phyloP scores from a whole-genome alignment of 108 stramenopile species.

The Pseudonitzschia pungens region DNA sequence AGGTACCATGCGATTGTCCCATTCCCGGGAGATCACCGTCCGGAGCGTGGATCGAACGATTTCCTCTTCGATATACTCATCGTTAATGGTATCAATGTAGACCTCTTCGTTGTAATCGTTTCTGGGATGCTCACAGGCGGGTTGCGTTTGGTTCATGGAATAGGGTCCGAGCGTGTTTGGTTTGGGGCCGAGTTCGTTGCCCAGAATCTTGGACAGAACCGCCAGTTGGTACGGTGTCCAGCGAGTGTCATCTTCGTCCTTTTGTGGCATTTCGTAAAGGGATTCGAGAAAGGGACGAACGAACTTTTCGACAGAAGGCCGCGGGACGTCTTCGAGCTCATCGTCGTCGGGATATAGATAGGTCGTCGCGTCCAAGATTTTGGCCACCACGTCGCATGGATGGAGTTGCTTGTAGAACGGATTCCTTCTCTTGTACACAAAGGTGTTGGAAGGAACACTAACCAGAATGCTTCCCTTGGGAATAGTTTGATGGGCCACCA shows the following conservation, averaged over 20 bases:
- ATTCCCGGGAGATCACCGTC: not conserved
- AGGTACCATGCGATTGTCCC: conserved; percentile 11
- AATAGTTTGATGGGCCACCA: conserved; percentile 1
- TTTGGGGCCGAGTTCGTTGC: conserved; percentile 7
- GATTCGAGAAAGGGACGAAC: not conserved
- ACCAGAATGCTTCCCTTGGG: not conserved
- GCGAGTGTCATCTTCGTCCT: not conserved
- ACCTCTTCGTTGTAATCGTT: not conserved
- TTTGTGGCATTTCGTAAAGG: not conserved
- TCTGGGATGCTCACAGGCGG: not conserved
- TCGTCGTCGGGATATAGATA: not conserved
- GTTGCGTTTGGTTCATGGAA: not conserved
- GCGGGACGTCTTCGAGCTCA: not conserved
- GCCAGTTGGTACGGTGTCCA: not conserved
- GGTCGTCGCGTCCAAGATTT: not conserved
- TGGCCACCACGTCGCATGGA: conserved; percentile 10
- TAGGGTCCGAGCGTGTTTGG: not conserved
- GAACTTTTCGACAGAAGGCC: not conserved
- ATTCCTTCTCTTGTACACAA: not conserved
- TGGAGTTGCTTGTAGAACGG: not conserved
- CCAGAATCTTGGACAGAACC: not conserved
- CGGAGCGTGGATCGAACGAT: not conserved
- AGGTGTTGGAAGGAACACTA: not conserved
- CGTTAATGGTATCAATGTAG: not conserved
- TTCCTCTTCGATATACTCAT: not conserved